Evolutionary conservation across 78 protist species (phyloP), one percentile per base, ranked within the genome.

Genomic region (Cyanophora paradoxa): DNA sequence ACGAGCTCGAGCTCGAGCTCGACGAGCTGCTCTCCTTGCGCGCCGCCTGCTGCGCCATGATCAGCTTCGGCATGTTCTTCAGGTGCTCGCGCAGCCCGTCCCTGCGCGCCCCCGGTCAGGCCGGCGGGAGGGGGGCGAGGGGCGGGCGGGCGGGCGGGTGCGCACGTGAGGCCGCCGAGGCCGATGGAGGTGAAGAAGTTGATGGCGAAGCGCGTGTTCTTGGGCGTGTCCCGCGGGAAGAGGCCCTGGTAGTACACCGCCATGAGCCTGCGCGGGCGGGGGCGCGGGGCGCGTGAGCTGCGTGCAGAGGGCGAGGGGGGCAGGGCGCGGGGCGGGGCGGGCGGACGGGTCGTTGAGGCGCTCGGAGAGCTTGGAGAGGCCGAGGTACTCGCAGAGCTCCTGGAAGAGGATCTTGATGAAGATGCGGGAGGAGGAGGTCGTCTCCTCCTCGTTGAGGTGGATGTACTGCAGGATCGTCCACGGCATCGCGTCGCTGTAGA

Each of bases 101-200:
- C 17, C 77, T 82, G 28, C 37, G 40, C 33, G 46, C 69, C 11
- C 69, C 70, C 11, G 59, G 11, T 19, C 30, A 17, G 59, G 59
- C 59, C 6, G 20, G 59, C 5, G 11, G 26, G 11, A 24, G 59
- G 28, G 13, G 6, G 4, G 26, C 11, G 11, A 16, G 17, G 13
- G 20, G 59, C 59, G 59, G 6, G 4, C 11, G 20, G 26, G 11
- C 59, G 13, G 6, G 26, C 13, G 59, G 59, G 69, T 7, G 36
- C 52, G 17, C 11, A 41, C 52, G 95, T 89, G 46, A 94, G 76
- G 52, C 88, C 92, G 40, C 97, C 97, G 22, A 93, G 79, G 24
- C 88, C 93, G 54, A 95, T 94, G 11, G 91, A 77, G 0, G 94
- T 93, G 81, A 89, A 95, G 79, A 93, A 96, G 81, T 95, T 95